Evolutionary conservation across 768 basidiomycete species (phyloP), one percentile per base, ranked within the genome.

Genomic region (Polyporus arcularius): DNA sequence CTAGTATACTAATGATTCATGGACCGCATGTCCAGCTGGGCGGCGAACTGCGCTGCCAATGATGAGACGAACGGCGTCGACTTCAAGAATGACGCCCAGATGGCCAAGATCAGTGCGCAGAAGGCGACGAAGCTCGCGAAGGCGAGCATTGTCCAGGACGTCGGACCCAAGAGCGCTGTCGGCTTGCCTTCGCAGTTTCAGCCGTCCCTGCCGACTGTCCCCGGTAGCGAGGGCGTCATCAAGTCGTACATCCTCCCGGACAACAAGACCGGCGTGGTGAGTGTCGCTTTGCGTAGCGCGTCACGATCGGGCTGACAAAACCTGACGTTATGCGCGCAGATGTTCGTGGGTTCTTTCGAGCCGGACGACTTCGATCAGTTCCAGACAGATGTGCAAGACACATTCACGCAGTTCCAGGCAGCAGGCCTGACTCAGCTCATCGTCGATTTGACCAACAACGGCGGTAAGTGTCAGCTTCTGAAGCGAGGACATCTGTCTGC

Each of bases 381-480:
- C 78, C 84, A 84, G 70, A 60, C 68, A 0, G 84, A 87, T 62
- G 75, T 79, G 0, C 77, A 75, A 0, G 72, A 79, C 7, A 78
- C 82, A 1, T 70, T 86, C 59, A 65, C 65, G 1, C 66, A 76
- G 4, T 83, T 88, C 74, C 70, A 84, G 62, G 62, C 68, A 0
- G 75, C 78, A 1, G 82, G 82, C 4, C 81, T 85, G 11, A 80
- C 75, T 0, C 79, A 76, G 35, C 70, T 87, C 11, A 63, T 88
- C 26, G 76, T 88, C 42, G 86, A 88, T 68, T 67, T 86, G 38
- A 82, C 82, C 12, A 83, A 86, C 68, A 89, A 89, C 63, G 82
- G 81, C 57, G 86, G 86, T 81, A 47, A n/a, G 78, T 59, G 5
- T n/a, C 12, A 8, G 14, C 9, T 32, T 10, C 11, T 41, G 14